These are phyloP conservation scores for Cryptococcus jaspeensis DNA, from an alignment of 1,284 basidiomycete genomes.

Conservation along the genomic window DNA sequence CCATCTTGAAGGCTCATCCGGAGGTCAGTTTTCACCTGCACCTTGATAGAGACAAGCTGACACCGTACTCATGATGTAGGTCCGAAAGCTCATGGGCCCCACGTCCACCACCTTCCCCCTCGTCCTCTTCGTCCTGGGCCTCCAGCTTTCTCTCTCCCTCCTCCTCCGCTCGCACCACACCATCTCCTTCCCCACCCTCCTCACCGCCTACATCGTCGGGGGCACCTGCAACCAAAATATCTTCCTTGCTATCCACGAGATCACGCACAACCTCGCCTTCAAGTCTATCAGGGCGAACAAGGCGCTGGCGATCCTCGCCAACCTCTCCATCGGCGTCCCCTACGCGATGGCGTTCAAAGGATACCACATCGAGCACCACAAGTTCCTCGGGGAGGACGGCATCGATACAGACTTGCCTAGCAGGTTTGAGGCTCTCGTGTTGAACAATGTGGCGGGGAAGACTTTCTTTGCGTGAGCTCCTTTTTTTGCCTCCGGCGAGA, in stretches of 20 bases:
- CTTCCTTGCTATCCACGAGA: conserved; percentile 97
- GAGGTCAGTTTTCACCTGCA: conserved; percentile 60
- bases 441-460: conserved; percentile 96
- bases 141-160: conserved; percentile 71
- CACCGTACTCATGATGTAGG: conserved; percentile 54
- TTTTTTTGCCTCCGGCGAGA: conserved; percentile 7
- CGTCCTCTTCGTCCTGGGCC: conserved; percentile 70
- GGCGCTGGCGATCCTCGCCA: conserved; percentile 81
- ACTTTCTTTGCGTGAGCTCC: conserved; percentile 85
- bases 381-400: conserved; percentile 91
- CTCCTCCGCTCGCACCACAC: conserved; percentile 66
- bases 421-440: conserved; percentile 72
- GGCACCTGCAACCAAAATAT: conserved; percentile 96
- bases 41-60: conserved; percentile 4
- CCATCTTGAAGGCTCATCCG: conserved; percentile 91
- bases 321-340: conserved; percentile 88
- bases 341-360: conserved; percentile 97
- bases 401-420: conserved; percentile 92
- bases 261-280: conserved; percentile 97
- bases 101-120: conserved; percentile 88
- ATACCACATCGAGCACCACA: conserved; percentile 94
- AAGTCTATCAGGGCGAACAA: conserved; percentile 80
- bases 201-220: conserved; percentile 80
- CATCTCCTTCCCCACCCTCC: conserved; percentile 69
- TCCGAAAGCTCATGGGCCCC: conserved; percentile 91